Percentiles rank a stretch among this genome's conserved stretches.
Evolutionary conservation across 202 grass and related monocot genomes (phyloP).

Genomic region (Setaria viridis): DNA sequence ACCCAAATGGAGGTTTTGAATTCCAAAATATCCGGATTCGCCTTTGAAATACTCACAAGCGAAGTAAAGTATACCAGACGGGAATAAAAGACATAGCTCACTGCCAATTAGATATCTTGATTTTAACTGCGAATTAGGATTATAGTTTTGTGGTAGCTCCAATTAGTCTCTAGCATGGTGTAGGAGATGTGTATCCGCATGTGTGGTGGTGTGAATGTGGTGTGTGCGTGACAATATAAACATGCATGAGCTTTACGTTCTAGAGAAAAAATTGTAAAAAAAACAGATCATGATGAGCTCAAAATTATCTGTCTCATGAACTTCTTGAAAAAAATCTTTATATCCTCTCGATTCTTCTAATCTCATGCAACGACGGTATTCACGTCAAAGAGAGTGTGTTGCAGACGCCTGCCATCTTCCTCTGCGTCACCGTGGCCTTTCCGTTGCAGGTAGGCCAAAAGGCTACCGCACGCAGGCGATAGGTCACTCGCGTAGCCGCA

Average conservation of each 20-base stretch:
- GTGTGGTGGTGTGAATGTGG: too few species aligned
- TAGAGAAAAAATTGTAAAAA: too few species aligned
- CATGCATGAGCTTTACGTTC: too few species aligned
- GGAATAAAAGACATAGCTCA: not conserved
- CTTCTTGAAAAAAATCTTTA: not conserved
- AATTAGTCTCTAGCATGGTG: too few species aligned
- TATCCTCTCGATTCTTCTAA: not conserved
- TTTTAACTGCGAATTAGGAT: not conserved
- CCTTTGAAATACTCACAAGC: not conserved
- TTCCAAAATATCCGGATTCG: not conserved
- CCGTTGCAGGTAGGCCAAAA: slow-evolving; percentile 34
- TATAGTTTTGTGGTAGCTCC: too few species aligned
- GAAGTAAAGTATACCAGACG: not conserved
- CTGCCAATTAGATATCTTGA: not conserved
- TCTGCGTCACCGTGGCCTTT: slow-evolving; percentile 15
- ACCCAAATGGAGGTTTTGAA: not conserved
- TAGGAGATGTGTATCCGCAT: too few species aligned
- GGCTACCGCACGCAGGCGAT: not conserved
- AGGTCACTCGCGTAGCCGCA: not conserved
- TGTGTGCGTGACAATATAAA: too few species aligned
- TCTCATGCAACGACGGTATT: too few species aligned
- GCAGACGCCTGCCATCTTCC: not conserved
- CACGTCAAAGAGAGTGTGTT: not conserved
- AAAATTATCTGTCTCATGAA: not conserved
- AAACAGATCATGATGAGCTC: too few species aligned